Evolutionary conservation across 2,329 filamentous ascomycete genomes (phyloP), one percentile per base, ranked within the genome.

Genomic region (Graphilbum sp.): DNA sequence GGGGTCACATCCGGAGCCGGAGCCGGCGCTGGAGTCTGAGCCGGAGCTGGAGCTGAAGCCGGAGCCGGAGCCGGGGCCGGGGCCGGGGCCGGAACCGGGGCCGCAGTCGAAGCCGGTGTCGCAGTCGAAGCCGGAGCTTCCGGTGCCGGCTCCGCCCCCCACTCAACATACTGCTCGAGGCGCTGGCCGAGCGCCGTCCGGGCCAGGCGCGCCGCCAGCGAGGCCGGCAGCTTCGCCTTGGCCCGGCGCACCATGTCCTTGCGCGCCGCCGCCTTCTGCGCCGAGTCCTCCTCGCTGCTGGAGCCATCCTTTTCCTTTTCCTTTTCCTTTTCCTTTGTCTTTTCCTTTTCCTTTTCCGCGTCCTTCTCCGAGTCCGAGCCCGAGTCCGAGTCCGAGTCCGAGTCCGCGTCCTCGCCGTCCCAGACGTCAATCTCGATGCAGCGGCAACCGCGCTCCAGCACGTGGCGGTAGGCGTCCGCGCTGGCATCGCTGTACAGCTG

Each of bases 401-500:
- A 80, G 67, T 50, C 75, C 69, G 54, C 80, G 67, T 57, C 75
- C 50, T 80, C 75, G 32, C 87, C 87, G 54, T 95, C 84, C 87
- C 87, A 95, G 49, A 90, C 92, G 52, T 95, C 87, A 43, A 95
- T 83, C 60, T 95, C 87, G 42, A 95, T 78, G 57, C 87, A 95
- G 16, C 87, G 78, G 49, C 87, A 93, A 2, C 85, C 86, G 37
- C 83, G 75, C 48, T 85, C 71, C 40, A 95, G 63, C 10, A 87
- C 84, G 36, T 78, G 78, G 47, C 84, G 84, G 62, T 95, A 95
- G 3, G 83, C 81, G 47, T 86, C 81, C 0, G 84, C 85, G 53
- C 86, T 92, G 37, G 85, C 90, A 43, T 80, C 75, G 48, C 85
- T 88, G 43, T 73, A 84, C 13, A 94, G 74, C 61, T 95, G 87